Evolutionary conservation across 2,329 filamentous ascomycete species (phyloP), one percentile per base, ranked within the genome.

Genomic region (Pseudogymnoascus sp.): DNA sequence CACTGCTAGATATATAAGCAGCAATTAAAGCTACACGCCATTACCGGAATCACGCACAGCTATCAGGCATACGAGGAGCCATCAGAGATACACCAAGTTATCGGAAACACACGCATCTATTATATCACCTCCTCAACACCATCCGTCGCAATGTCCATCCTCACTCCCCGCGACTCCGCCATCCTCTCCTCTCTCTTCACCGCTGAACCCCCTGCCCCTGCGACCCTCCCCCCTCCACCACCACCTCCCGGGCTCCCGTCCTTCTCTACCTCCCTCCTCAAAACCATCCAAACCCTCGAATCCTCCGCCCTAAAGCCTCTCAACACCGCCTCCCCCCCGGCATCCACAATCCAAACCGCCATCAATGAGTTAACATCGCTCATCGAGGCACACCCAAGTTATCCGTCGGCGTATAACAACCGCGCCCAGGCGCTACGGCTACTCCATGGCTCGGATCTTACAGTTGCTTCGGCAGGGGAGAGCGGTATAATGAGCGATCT

Each of bases 321-420:
- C 62, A 64, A 31, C 59, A 65, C 56, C 44, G 62, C 18, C 61
- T 64, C 40, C 44, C 73, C 76, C 59, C 75, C 71, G 50, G 72
- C 75, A 1, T 72, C 69, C n/a, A 72, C 75, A 87, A 86, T 69
- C 76, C 74, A 25, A 66, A 74, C 37, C 80, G 79, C 62, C 31
- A 73, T 86, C 16, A 71, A 73, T 8, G 74, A 77, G 5, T 76
- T 93, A 4, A 23, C 18, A 14, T 79, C 81, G 31, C 78, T 91
- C 34, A 82, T 91, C 42, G 70, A 77, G 2, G 74, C 82, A 23
- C 73, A 84, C 62, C 87, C 89, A 2, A 74, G 77, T 34, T 93
- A 93, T 73, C 88, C 89, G 21, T 90, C 87, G 66, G 88, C 86
- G 5, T 82, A 85, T 64, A 89, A 91, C 72, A 93, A 93, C 74